Percentiles rank a stretch among this genome's conserved stretches.
Evolutionary conservation across 257 asterid genomes (phyloP).

Genomic region (Thymus mandschuricus): DNA sequence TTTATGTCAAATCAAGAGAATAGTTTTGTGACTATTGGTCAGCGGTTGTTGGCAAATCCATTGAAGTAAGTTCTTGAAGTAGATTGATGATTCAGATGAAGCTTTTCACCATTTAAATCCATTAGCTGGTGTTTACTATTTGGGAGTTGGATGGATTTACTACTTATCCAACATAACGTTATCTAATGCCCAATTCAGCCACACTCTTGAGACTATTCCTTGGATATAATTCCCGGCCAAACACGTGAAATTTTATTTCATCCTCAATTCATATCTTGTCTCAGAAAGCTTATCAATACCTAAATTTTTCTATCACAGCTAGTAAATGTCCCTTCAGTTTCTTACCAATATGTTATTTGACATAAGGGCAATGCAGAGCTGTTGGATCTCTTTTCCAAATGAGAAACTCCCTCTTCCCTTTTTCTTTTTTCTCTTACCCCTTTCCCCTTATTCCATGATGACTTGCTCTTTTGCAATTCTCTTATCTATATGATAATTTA

Average conservation of each 20-base stretch:
- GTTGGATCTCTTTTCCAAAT: neutral
- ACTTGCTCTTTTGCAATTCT: neutral
- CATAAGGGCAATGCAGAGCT: neutral
- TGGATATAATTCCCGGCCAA: no score
- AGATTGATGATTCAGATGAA: slow-evolving; percentile 21
- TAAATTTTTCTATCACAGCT: no score
- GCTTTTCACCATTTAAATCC: neutral
- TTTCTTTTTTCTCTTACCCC: neutral
- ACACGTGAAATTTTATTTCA: no score
- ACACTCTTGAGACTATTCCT: no score
- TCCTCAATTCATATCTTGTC: no score
- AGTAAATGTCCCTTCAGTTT: neutral
- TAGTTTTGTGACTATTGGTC: slow-evolving; percentile 97
- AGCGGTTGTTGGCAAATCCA: slow-evolving; percentile 93
- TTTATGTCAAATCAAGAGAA: slow-evolving; percentile 93
- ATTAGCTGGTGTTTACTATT: neutral
- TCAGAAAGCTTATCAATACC: no score
- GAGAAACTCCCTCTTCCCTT: neutral
- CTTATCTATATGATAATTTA: neutral
- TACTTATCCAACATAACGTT: no score
- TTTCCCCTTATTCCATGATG: neutral
- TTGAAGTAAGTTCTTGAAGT: slow-evolving; percentile 70
- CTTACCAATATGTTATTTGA: neutral
- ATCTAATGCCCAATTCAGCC: no score
- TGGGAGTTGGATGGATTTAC: no score